Conservation (phyloP, 108 stramenopile species). For the Conticribra guillardii region DNA sequence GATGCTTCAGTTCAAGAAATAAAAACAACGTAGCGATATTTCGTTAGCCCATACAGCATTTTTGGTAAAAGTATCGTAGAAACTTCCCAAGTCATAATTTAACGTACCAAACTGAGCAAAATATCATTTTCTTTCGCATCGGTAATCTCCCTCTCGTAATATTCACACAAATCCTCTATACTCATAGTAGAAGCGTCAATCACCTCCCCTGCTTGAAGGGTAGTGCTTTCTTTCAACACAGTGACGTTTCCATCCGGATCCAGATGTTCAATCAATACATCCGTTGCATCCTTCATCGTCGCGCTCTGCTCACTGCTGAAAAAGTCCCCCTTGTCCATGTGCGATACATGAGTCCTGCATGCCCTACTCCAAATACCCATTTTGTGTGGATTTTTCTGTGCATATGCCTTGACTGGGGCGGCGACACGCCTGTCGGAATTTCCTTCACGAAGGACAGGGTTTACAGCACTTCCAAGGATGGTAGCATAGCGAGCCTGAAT, state of each 20-base stretch:
- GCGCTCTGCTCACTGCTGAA: slow-evolving; percentile 82
- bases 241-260: slow-evolving; percentile 58
- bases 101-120: slow-evolving; percentile 64
- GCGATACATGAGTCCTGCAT: slow-evolving; percentile 85
- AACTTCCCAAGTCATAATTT: too few species aligned
- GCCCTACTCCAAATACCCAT: slow-evolving; percentile 91
- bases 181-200: slow-evolving; percentile 86
- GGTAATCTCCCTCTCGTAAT: slow-evolving; percentile 80
- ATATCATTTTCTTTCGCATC: slow-evolving; percentile 88
- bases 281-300: slow-evolving; percentile 61
- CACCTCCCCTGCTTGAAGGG: slow-evolving; percentile 81
- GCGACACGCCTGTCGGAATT: slow-evolving; percentile 94
- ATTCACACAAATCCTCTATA: slow-evolving; percentile 62
- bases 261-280: slow-evolving; percentile 75
- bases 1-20: slow-evolving; percentile 47
- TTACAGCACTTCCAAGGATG: slow-evolving; percentile 90
- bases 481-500: slow-evolving; percentile 74
- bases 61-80: too few species aligned
- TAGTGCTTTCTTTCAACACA: slow-evolving; percentile 72
- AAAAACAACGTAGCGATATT: slow-evolving; percentile 23
- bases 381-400: slow-evolving; percentile 94
- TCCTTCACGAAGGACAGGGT: slow-evolving; percentile 93
- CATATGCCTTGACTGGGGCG: slow-evolving; percentile 91
- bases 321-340: slow-evolving; percentile 92
- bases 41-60: too few species aligned